A percentile compares a stretch with the other conserved stretches of the same genome.
phyloP scores from a whole-genome alignment of 2,329 filamentous ascomycete species.

The Diaporthe capsici region DNA sequence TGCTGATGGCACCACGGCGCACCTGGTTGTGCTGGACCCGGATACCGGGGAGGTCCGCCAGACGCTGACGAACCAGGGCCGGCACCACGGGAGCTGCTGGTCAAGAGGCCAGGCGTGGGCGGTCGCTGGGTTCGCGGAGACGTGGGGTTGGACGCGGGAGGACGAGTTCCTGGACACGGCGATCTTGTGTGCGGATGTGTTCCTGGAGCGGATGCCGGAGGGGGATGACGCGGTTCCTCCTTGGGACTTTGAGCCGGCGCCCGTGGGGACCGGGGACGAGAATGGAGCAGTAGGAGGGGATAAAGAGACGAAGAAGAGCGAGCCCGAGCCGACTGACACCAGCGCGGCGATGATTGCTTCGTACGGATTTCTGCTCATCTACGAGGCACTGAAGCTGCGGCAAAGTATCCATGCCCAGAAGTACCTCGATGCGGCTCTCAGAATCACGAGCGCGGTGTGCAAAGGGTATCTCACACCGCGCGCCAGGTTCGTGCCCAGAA shows the following conservation, averaged over 20 bases:
- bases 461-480: slow-evolving; percentile 45
- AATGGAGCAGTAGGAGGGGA: too few relatives aligned
- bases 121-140: slow-evolving; percentile 62
- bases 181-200: slow-evolving; percentile 59
- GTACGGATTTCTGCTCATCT: slow-evolving; percentile 51
- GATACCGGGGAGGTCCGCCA: slow-evolving; percentile 54
- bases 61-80: slow-evolving; percentile 63
- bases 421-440: slow-evolving; percentile 49
- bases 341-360: slow-evolving; percentile 56
- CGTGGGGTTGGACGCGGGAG: slow-evolving; percentile 61
- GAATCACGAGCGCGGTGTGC: slow-evolving; percentile 48
- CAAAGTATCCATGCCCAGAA: slow-evolving; percentile 42
- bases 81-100: slow-evolving; percentile 60
- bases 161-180: slow-evolving; percentile 58
- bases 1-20: slow-evolving; percentile 54
- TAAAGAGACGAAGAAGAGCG: too few relatives aligned
- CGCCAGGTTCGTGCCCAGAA: slow-evolving; percentile 39
- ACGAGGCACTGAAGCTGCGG: slow-evolving; percentile 45
- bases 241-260: slow-evolving; percentile 61
- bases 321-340: slow-evolving; percentile 51
- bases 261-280: slow-evolving; percentile 43
- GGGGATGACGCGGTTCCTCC: slow-evolving; percentile 55
- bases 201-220: slow-evolving; percentile 55
- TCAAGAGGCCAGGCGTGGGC: slow-evolving; percentile 64
- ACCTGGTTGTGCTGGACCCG: slow-evolving; percentile 45